Evolutionary conservation across 495 filamentous ascomycete genomes (phyloP).

Genomic region (Penicillium malachiteum): DNA sequence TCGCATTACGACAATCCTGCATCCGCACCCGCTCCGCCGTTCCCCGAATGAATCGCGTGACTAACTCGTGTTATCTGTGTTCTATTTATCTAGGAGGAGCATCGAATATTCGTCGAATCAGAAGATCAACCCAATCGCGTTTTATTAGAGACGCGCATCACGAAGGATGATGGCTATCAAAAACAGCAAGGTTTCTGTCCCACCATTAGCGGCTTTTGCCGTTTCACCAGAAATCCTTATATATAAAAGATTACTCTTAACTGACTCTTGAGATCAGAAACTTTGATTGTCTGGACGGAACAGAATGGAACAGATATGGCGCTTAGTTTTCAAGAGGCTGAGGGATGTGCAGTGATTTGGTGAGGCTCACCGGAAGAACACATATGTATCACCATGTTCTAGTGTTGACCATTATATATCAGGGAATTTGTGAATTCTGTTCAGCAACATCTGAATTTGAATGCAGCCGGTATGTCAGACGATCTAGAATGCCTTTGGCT

Average conservation of each 20-base stretch:
- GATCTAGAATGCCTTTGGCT: neutral
- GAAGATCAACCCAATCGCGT: constrained; percentile 84
- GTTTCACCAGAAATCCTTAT: constrained; percentile 6
- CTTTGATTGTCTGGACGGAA: constrained; percentile 97
- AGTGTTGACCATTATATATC: constrained; percentile 3
- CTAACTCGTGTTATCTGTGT: constrained; percentile 6
- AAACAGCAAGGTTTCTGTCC: constrained; percentile 84
- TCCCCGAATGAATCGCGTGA: neutral
- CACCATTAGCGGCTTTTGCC: constrained; percentile 9
- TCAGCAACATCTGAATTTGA: constrained; percentile 62
- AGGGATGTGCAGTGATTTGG: constrained; percentile 93
- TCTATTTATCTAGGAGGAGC: constrained; percentile 60
- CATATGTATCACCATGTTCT: constrained; percentile 1
- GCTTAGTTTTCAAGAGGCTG: constrained; percentile 95
- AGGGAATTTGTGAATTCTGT: constrained; percentile 91
- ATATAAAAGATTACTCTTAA: constrained; percentile 18
- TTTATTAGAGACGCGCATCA: constrained; percentile 82
- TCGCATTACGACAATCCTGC: constrained; percentile 6
- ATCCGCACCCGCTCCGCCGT: neutral
- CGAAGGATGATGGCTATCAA: constrained; percentile 94
- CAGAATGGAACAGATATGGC: constrained; percentile 89
- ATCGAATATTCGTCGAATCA: constrained; percentile 85
- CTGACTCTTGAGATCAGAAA: constrained; percentile 59
- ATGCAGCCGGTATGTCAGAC: constrained; percentile 47
- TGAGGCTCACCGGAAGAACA: constrained; percentile 32